phyloP scores from a whole-genome alignment of 202 grass and related monocot species.

The Carex sylvatica region DNA sequence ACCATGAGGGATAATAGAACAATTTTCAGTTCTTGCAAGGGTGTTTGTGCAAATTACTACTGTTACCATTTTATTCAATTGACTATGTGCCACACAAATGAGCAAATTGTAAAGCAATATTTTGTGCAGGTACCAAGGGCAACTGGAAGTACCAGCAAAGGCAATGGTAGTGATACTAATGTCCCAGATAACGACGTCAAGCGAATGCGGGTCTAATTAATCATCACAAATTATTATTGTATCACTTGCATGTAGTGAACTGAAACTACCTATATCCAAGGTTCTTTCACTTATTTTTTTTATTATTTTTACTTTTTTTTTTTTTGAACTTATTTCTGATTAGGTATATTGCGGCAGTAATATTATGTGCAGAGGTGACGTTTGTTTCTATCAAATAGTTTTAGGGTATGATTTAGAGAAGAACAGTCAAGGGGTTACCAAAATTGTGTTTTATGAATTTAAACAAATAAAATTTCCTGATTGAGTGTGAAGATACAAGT shows the following conservation, averaged over 20 bases:
- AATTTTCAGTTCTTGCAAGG: conserved; percentile 11
- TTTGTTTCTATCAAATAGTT: background rate
- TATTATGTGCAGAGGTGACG: conserved; percentile 13
- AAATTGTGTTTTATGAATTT: background rate
- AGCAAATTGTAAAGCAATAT: conserved; percentile 7
- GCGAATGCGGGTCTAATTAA: conserved; percentile 51
- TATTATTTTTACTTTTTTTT: background rate
- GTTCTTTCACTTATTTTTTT: conserved; percentile 9
- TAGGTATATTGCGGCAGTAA: conserved; percentile 1
- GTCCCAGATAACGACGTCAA: conserved; percentile 71
- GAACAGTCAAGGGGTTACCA: background rate
- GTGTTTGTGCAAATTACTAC: conserved; percentile 4
- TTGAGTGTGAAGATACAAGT: background rate
- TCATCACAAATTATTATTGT: background rate
- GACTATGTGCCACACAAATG: background rate
- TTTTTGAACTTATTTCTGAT: background rate
- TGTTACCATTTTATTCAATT: background rate
- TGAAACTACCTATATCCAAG: background rate
- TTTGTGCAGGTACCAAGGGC: conserved; percentile 41
- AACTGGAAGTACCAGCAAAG: conserved; percentile 23
- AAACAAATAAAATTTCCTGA: background rate
- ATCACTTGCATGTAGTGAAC: conserved; percentile 9
- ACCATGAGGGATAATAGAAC: background rate
- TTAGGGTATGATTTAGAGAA: background rate
- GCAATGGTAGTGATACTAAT: conserved; percentile 60